Percentiles rank a stretch among this genome's conserved stretches.
Conservation (phyloP, 2,329 filamentous ascomycete species). For the Geosmithia morbida region DNA sequence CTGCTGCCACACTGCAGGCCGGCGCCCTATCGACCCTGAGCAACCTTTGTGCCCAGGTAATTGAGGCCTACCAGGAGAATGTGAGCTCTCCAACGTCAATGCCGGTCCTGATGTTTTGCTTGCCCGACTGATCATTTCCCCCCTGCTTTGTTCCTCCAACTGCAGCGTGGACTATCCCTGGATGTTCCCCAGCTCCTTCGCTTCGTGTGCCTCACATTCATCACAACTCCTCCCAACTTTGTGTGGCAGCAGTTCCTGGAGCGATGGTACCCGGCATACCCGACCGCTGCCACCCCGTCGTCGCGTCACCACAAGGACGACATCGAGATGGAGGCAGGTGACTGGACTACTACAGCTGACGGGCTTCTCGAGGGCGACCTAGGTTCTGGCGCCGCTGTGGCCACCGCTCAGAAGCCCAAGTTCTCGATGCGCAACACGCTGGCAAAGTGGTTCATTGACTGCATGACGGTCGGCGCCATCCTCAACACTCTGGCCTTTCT, state of each 20-base stretch:
- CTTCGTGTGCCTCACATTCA: slow-evolving; percentile 36
- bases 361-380: not conserved
- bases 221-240: slow-evolving; percentile 42
- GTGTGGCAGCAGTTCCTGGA: slow-evolving; percentile 43
- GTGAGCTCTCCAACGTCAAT: slow-evolving; percentile 12
- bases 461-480: slow-evolving; percentile 29
- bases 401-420: slow-evolving; percentile 58
- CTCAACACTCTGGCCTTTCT: slow-evolving; percentile 31
- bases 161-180: slow-evolving; percentile 23
- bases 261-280: slow-evolving; percentile 32
- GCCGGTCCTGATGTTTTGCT: not conserved
- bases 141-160: not conserved
- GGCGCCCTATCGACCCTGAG: slow-evolving; percentile 34
- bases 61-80: slow-evolving; percentile 30
- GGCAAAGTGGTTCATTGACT: slow-evolving; percentile 35
- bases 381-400: slow-evolving; percentile 55
- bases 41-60: slow-evolving; percentile 39
- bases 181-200: slow-evolving; percentile 33
- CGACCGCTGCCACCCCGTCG: not conserved
- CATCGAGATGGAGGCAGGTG: slow-evolving; percentile 12
- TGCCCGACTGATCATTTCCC: not conserved
- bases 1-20: slow-evolving; percentile 37
- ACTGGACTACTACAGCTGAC: not conserved
- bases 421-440: slow-evolving; percentile 27
- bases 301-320: slow-evolving; percentile 6